Evolutionary conservation across 768 basidiomycete genomes (phyloP).

Genomic region (Sarcodon sp.): DNA sequence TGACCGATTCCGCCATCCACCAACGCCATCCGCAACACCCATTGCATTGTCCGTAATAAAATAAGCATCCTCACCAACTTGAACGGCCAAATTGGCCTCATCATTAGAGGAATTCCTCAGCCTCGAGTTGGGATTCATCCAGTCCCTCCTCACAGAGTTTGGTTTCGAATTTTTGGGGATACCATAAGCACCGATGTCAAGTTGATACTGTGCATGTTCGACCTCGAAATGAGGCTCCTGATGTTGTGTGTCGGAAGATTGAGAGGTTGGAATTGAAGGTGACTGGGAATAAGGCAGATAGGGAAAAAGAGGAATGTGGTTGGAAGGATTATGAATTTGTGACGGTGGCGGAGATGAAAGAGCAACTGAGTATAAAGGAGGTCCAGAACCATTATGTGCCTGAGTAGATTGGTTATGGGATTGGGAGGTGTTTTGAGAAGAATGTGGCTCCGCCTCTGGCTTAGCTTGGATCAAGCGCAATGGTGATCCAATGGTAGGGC

Average conservation of each 20-base stretch:
- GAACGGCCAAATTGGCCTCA: slow-evolving; percentile 41
- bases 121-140: background rate
- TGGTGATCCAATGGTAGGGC: slow-evolving; percentile 25
- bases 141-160: slow-evolving; percentile 1
- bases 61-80: slow-evolving; percentile 91
- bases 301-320: slow-evolving; percentile 25
- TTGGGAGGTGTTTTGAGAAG: slow-evolving; percentile 21
- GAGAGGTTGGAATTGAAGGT: slow-evolving; percentile 11
- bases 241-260: background rate
- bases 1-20: slow-evolving; percentile 61
- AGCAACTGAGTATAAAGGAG: slow-evolving; percentile 27
- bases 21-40: slow-evolving; percentile 93
- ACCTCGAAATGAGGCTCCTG: slow-evolving; percentile 7
- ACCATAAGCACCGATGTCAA: slow-evolving; percentile 77
- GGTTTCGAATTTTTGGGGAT: slow-evolving; percentile 47
- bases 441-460: slow-evolving; percentile 27
- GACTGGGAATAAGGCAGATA: slow-evolving; percentile 20
- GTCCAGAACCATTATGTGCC: slow-evolving; percentile 10
- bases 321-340: slow-evolving; percentile 15
- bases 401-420: slow-evolving; percentile 16
- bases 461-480: slow-evolving; percentile 34
- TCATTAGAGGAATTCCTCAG: slow-evolving; percentile 7
- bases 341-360: slow-evolving; percentile 27
- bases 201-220: slow-evolving; percentile 25
- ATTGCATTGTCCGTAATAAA: slow-evolving; percentile 75